Evolutionary conservation across 2,329 filamentous ascomycete genomes (phyloP).

Genomic region (Paraconiothyrium sp.): DNA sequence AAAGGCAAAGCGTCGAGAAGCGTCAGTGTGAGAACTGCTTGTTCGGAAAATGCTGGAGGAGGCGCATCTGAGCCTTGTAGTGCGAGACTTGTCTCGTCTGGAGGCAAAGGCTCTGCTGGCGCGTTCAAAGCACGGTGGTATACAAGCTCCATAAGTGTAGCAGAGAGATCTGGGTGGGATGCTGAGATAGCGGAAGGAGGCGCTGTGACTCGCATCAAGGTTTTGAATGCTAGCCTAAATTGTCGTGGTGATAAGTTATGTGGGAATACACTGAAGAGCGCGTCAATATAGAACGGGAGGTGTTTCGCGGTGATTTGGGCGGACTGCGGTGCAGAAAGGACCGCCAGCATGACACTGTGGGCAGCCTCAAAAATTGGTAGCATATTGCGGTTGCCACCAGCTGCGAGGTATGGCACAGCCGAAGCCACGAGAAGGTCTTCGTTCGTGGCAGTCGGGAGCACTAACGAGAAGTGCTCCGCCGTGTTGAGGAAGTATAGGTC

Average conservation of each 20-base stretch:
- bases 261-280: constrained; percentile 82
- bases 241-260: constrained; percentile 80
- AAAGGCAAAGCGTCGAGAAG: constrained; percentile 82
- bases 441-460: constrained; percentile 71
- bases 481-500: constrained; percentile 90
- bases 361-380: constrained; percentile 86
- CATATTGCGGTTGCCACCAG: constrained; percentile 66
- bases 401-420: constrained; percentile 76
- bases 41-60: constrained; percentile 71
- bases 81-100: constrained; percentile 52
- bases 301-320: constrained; percentile 74
- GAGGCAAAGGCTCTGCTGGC: constrained; percentile 55
- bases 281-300: constrained; percentile 84
- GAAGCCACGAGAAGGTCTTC: constrained; percentile 79
- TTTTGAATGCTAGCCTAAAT: constrained; percentile 88
- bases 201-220: constrained; percentile 80
- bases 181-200: constrained; percentile 80
- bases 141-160: constrained; percentile 81
- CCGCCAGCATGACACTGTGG: constrained; percentile 81
- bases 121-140: constrained; percentile 70
- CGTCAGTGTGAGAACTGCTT: constrained; percentile 78
- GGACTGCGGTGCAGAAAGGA: constrained; percentile 82
- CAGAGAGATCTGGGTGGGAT: constrained; percentile 78
- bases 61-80: constrained; percentile 45
- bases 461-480: constrained; percentile 81